Base-by-base conservation (phyloP, 345 rosid species). In the Excoecaria agallocha region DNA sequence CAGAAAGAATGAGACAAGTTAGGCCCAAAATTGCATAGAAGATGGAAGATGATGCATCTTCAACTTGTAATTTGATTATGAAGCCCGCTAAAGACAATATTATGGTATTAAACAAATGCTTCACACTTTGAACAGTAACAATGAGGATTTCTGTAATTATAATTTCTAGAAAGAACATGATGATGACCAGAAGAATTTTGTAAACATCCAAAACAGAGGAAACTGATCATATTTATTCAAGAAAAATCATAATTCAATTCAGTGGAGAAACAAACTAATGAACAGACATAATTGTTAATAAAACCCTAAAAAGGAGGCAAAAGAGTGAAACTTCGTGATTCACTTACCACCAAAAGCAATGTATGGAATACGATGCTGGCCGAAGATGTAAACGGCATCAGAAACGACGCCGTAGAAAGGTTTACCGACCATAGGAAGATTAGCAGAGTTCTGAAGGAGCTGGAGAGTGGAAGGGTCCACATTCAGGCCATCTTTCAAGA, bases 341-440 rank as follows among this genome's bases (percentile, higher is more conserved):
- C 8, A 72, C 81, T 61, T 72, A 94, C 98, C 96, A 20, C 99
- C 99, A 52, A 94, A 45, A 39, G 98, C 99, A 75, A 94, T 88
- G 80, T 94, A 94, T 13, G 99, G 99, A 82, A 93, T 50, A 51
- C 98, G 94, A 68, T 89, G 98, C 80, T 94, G 96, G 81, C 90
- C 92, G 41, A 75, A 76, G 78, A 91, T 68, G 76, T 89, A 92
- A 25, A 92, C 86, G 6, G 92, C 84, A 58, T 92, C 98, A 0
- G 98, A 94, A 19, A 92, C 65, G 66, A 94, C 70, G 20, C 98
- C 97, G 68, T 88, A 89, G 55, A 92, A 46, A 10, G 98, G 98
- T 76, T 94, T 94, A 9, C 89, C 93, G 12, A 94, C 91, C 97
- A 91, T 91, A 46, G 98, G 98, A 46, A 92, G 89, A 84, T 92